These are phyloP conservation scores for Deuterostichococcus epilithicus DNA, from an alignment of 139 green algal species.

Conservation along the genomic window DNA sequence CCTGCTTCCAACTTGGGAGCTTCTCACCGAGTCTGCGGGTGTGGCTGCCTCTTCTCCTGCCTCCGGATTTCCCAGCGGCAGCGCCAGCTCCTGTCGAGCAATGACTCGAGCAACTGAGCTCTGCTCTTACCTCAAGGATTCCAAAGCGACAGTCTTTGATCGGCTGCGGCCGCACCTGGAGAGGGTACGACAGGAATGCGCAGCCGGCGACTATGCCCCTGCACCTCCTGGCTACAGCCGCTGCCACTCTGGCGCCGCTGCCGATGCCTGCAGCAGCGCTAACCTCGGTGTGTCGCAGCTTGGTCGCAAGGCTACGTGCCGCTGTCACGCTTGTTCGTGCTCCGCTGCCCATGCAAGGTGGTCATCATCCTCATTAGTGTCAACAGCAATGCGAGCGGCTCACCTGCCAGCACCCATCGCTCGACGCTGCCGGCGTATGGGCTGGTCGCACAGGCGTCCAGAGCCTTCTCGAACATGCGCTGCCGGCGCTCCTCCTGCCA, in stretches of 20 bases:
- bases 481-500: conserved; percentile 59
- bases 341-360: too few species aligned
- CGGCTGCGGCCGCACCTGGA: conserved; percentile 34
- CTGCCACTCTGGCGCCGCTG: conserved; percentile 56
- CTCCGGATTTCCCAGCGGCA: background rate
- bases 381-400: background rate
- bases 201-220: conserved; percentile 39
- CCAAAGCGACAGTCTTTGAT: too few species aligned
- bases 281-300: background rate
- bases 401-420: conserved; percentile 53
- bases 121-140: too few species aligned
- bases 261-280: conserved; percentile 25
- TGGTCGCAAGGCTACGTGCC: too few species aligned
- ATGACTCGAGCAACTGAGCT: too few species aligned
- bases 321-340: too few species aligned
- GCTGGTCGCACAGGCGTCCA: conserved; percentile 52
- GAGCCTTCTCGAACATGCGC: conserved; percentile 57
- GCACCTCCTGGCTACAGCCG: conserved; percentile 29
- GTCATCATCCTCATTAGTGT: background rate
- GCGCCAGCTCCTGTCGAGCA: background rate
- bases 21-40: background rate
- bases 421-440: conserved; percentile 51
- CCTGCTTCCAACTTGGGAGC: too few species aligned
- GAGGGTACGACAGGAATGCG: conserved; percentile 59
- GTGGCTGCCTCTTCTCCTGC: background rate